These are phyloP conservation scores for Fusarium sp. DNA, from an alignment of 2,329 filamentous ascomycete genomes.

Conservation along the genomic window DNA sequence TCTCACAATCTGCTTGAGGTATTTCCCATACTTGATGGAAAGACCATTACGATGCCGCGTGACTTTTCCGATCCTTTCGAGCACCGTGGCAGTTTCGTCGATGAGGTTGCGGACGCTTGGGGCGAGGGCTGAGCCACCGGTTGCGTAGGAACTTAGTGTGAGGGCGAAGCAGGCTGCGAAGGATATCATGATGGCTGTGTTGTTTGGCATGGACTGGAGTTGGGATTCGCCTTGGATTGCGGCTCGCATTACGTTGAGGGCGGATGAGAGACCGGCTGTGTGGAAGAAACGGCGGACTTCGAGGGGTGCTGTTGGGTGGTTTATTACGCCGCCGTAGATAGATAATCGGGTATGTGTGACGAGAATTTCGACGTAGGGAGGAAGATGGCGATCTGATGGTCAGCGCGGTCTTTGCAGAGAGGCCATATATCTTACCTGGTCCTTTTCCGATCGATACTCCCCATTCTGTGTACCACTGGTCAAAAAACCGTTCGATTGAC, in stretches of 20 bases:
- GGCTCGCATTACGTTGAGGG: conserved; percentile 77
- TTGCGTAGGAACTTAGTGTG: conserved; percentile 67
- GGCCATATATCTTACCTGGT: conserved; percentile 48
- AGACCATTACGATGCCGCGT: conserved; percentile 73
- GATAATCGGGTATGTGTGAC: conserved; percentile 77
- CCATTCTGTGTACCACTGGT: conserved; percentile 72
- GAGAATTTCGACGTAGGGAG: conserved; percentile 78
- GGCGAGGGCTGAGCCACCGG: conserved; percentile 64
- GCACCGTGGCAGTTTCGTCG: conserved; percentile 72
- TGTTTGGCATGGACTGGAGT: conserved; percentile 79
- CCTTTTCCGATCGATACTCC: conserved; percentile 63
- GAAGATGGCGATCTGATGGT: conserved; percentile 60
- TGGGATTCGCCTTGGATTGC: conserved; percentile 76
- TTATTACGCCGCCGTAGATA: conserved; percentile 78
- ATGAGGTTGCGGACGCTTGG: conserved; percentile 71
- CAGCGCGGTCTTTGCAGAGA: background rate
- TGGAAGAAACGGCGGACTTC: conserved; percentile 78
- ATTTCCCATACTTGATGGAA: conserved; percentile 60
- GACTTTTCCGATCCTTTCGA: conserved; percentile 72
- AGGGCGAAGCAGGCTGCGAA: conserved; percentile 76
- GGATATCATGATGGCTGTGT: conserved; percentile 80
- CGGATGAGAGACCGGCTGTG: conserved; percentile 73
- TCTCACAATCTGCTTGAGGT: conserved; percentile 54
- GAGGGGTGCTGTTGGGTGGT: conserved; percentile 74
- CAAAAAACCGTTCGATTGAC: conserved; percentile 71